phyloP scores from a whole-genome alignment of 768 basidiomycete genomes.

The Lactarius vividus region DNA sequence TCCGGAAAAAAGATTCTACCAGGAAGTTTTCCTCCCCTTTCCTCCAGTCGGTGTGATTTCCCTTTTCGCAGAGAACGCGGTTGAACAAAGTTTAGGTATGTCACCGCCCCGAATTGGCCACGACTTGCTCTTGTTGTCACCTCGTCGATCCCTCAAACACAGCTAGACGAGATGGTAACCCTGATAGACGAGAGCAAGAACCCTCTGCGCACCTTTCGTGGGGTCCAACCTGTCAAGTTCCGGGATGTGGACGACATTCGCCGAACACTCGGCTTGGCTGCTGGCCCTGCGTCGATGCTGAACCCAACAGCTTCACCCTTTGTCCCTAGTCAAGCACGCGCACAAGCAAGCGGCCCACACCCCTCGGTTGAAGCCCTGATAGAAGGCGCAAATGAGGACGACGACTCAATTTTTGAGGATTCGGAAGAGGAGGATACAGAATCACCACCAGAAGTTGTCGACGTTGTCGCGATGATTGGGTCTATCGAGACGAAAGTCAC shows the following conservation, averaged over 20 bases:
- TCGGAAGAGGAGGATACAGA: conserved; percentile 10
- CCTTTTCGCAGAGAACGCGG: background rate
- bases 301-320: conserved; percentile 19
- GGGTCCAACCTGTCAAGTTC: conserved; percentile 14
- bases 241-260: conserved; percentile 9
- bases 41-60: background rate
- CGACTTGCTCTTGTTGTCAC: background rate
- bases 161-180: conserved; percentile 21
- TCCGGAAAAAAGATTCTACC: conserved; percentile 9
- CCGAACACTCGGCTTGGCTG: conserved; percentile 8
- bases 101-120: conserved; percentile 10
- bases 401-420: background rate
- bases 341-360: background rate
- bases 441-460: background rate
- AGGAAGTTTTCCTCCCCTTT: conserved; percentile 8
- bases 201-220: background rate
- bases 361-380: background rate
- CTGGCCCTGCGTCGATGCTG: conserved; percentile 13
- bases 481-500: conserved; percentile 11
- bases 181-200: conserved; percentile 4
- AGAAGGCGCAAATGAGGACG: conserved; percentile 1
- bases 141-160: conserved; percentile 15
- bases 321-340: conserved; percentile 3
- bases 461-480: conserved; percentile 13
- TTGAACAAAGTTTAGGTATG: conserved; percentile 13